Evolutionary conservation across 192 early-diverging fungal species (phyloP).

Genomic region (Coemansia sp.): DNA sequence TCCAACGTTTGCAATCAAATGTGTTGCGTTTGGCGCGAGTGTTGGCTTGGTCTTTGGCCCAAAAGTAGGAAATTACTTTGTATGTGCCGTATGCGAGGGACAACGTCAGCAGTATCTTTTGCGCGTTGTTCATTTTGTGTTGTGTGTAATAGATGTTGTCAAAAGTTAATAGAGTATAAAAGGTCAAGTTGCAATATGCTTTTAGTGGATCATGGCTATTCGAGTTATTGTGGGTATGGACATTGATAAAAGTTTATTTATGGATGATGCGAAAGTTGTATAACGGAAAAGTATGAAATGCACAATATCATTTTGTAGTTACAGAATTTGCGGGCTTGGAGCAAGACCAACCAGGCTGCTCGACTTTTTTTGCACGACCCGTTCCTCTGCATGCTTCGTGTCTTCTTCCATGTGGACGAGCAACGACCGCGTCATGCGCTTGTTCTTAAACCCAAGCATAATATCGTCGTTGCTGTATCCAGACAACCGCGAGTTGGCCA

Average conservation of each 20-base stretch:
- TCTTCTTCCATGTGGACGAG: conserved; percentile 4
- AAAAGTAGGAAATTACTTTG: conserved; percentile 9
- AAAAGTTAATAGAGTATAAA: too few relatives aligned
- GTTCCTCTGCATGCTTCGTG: too few relatives aligned
- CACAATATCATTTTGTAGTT: not conserved
- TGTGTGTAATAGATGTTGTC: too few relatives aligned
- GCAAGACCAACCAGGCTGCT: conserved; percentile 27
- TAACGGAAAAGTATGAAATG: not conserved
- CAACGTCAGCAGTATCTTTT: too few relatives aligned
- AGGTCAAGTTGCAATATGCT: too few relatives aligned
- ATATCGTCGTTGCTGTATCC: not conserved
- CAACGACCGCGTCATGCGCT: conserved; percentile 9
- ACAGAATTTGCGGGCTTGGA: conserved; percentile 20
- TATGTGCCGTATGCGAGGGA: conserved; percentile 20
- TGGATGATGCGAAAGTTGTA: not conserved
- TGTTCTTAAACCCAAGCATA: not conserved
- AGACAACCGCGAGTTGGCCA: not conserved
- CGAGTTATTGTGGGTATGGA: too few relatives aligned
- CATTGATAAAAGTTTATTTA: not conserved
- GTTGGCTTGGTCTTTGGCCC: conserved; percentile 36
- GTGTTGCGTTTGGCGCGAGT: conserved; percentile 7
- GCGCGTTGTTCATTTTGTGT: too few relatives aligned
- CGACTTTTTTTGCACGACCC: conserved; percentile 7
- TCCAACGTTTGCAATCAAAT: conserved; percentile 25
- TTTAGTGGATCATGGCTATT: too few relatives aligned